These are phyloP conservation scores for Moelleriella libera DNA, from an alignment of 2,329 filamentous ascomycete genomes.

Conservation along the genomic window DNA sequence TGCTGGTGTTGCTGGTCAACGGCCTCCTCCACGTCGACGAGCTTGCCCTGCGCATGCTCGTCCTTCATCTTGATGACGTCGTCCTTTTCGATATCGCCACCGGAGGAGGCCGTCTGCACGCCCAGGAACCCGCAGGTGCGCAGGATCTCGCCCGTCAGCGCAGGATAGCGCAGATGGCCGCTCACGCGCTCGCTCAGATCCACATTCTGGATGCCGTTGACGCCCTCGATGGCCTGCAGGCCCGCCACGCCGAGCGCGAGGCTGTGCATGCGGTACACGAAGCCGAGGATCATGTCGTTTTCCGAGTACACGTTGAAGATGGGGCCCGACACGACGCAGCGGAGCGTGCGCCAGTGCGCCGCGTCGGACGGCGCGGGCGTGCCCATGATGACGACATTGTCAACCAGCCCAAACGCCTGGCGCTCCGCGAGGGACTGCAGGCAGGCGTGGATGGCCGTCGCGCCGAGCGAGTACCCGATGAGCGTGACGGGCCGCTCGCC, in stretches of 20 bases:
- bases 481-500: conserved; percentile 71
- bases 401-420: conserved; percentile 69
- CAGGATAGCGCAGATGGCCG: conserved; percentile 38
- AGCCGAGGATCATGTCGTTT: conserved; percentile 77
- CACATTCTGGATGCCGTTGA: conserved; percentile 49
- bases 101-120: conserved; percentile 19
- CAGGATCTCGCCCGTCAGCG: conserved; percentile 35
- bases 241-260: conserved; percentile 76
- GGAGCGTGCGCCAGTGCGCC: conserved; percentile 61
- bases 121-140: conserved; percentile 35
- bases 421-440: conserved; percentile 63
- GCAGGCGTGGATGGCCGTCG: conserved; percentile 71
- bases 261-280: conserved; percentile 74
- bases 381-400: conserved; percentile 72
- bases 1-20: background rate
- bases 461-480: conserved; percentile 70
- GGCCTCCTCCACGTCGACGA: conserved; percentile 15
- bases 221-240: conserved; percentile 55
- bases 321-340: conserved; percentile 65
- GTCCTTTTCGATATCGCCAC: conserved; percentile 34
- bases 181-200: conserved; percentile 37
- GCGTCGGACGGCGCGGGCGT: conserved; percentile 60
- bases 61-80: conserved; percentile 33
- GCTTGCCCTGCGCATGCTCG: conserved; percentile 14
- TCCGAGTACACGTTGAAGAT: conserved; percentile 81